Evolutionary conservation across 2,329 filamentous ascomycete species (phyloP).

Genomic region (Fusarium tupiense): DNA sequence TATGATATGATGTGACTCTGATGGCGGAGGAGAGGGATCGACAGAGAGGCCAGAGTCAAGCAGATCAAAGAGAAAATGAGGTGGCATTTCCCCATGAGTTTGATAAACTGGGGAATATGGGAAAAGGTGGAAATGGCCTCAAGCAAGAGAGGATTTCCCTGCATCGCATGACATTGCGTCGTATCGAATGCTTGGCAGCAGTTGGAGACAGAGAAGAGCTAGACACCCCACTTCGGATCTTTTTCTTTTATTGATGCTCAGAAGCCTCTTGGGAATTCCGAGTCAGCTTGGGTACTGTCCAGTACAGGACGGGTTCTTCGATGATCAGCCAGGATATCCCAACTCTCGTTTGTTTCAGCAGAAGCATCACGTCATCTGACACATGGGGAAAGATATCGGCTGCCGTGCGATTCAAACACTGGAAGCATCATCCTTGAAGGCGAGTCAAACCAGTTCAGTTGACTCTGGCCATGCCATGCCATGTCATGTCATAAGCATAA

Average conservation of each 20-base stretch:
- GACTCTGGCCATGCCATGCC: neutral
- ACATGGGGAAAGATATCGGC: neutral
- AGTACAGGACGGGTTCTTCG: neutral
- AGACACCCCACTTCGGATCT: neutral
- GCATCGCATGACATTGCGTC: conserved; percentile 6
- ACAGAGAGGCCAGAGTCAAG: neutral
- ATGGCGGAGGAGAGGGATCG: conserved; percentile 12
- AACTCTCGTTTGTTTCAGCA: conserved; percentile 3
- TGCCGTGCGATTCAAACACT: neutral
- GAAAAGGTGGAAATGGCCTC: conserved; percentile 30
- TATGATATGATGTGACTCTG: conserved; percentile 11
- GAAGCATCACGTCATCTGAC: conserved; percentile 22
- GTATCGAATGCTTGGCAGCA: neutral
- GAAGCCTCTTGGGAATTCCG: neutral
- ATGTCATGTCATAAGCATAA: neutral
- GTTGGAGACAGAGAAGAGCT: neutral
- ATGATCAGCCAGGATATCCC: conserved; percentile 8
- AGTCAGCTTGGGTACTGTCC: neutral
- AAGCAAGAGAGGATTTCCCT: neutral
- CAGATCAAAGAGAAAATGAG: neutral
- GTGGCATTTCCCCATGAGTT: conserved; percentile 3
- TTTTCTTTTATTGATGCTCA: conserved; percentile 3
- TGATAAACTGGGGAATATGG: neutral
- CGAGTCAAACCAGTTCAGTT: neutral
- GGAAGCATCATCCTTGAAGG: conserved; percentile 23